Conservation (phyloP, 2,329 filamentous ascomycete genomes). For the Penicillium brevicompactum region DNA sequence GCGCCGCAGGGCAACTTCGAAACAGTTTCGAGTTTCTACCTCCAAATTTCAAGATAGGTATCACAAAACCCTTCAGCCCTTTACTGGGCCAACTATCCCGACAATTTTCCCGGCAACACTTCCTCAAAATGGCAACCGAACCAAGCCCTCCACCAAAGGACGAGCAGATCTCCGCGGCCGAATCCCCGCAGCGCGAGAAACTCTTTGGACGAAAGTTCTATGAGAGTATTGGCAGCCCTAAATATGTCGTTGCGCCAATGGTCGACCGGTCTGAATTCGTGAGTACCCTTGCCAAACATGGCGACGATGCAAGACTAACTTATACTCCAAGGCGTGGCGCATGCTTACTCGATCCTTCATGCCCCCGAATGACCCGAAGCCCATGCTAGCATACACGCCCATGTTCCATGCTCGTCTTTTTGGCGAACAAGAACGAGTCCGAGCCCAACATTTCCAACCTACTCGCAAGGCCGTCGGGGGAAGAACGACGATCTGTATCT, state of each 20-base stretch:
- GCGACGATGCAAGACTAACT: neutral
- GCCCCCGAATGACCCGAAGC: conserved; percentile 62
- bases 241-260: conserved; percentile 91
- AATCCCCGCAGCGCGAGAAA: conserved; percentile 52
- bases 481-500: conserved; percentile 56
- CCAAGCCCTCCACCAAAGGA: conserved; percentile 17
- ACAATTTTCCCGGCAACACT: conserved; percentile 3
- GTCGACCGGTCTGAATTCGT: conserved; percentile 98
- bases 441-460: conserved; percentile 79
- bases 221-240: conserved; percentile 89
- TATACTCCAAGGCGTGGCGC: conserved; percentile 76
- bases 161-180: conserved; percentile 22
- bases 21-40: conserved; percentile 3
- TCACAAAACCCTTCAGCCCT: conserved; percentile 28
- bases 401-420: conserved; percentile 97
- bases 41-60: conserved; percentile 33
- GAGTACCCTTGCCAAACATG: conserved; percentile 39
- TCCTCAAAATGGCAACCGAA: conserved; percentile 31
- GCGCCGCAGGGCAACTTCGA: conserved; percentile 8
- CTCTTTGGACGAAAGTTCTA: conserved; percentile 88
- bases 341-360: conserved; percentile 94
- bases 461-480: conserved; percentile 41
- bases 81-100: conserved; percentile 28
- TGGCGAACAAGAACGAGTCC: conserved; percentile 72
- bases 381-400: conserved; percentile 84